Conservation (phyloP, 2,329 filamentous ascomycete genomes). For the Ophiostoma montium region DNA sequence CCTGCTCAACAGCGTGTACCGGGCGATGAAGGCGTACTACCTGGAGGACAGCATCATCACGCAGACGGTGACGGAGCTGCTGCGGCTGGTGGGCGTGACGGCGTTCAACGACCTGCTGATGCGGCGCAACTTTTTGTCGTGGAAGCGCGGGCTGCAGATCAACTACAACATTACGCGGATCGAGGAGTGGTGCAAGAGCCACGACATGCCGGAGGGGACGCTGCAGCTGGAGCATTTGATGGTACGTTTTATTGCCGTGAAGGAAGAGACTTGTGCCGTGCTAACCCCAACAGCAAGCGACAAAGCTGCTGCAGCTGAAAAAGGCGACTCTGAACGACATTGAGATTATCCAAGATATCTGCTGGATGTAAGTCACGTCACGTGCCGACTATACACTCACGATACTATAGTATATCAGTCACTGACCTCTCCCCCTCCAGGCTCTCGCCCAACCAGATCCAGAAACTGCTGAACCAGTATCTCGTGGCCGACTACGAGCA, state of each 20-base stretch:
- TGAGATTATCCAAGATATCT: slow-evolving; percentile 99
- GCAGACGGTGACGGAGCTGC: slow-evolving; percentile 86
- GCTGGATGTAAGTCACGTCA: slow-evolving; percentile 81
- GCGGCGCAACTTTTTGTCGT: slow-evolving; percentile 95
- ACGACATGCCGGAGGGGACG: slow-evolving; percentile 97
- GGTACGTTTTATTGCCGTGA: slow-evolving; percentile 36
- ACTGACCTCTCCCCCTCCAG: slow-evolving; percentile 30
- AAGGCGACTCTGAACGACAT: slow-evolving; percentile 98
- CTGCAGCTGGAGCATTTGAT: slow-evolving; percentile 96
- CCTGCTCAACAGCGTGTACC: slow-evolving; percentile 91
- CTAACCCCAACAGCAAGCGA: slow-evolving; percentile 57
- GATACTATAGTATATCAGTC: too few species aligned
- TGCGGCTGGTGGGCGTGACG: slow-evolving; percentile 87
- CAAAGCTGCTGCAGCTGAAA: slow-evolving; percentile 94
- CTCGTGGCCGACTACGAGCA: slow-evolving; percentile 98
- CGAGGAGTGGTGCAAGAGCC: slow-evolving; percentile 99
- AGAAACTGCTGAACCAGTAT: slow-evolving; percentile 97
- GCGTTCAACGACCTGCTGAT: slow-evolving; percentile 97
- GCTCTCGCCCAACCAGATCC: slow-evolving; percentile 96
- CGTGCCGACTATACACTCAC: too few species aligned
- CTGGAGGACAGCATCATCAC: slow-evolving; percentile 92
- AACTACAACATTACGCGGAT: slow-evolving; percentile 99
- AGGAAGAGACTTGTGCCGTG: neutral
- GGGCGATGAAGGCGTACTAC: slow-evolving; percentile 98
- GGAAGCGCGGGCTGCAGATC: slow-evolving; percentile 98